Evolutionary conservation across 345 rosid genomes (phyloP), one percentile per base, ranked within the genome.

Genomic region (Raphanus sativus): DNA sequence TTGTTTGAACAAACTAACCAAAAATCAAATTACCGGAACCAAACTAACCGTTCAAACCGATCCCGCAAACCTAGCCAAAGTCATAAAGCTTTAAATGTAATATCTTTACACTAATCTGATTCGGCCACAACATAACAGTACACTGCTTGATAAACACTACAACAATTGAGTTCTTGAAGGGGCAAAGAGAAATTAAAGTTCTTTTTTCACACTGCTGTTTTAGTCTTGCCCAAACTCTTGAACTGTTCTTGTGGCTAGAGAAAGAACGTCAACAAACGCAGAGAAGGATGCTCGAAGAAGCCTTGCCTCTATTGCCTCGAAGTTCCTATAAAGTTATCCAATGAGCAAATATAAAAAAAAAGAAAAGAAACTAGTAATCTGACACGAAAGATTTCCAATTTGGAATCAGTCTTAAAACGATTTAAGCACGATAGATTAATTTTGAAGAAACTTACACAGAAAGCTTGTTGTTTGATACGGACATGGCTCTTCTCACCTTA

Each of bases 241-340:
- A 9, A 95, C 82, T 13, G 97, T 90, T 84, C 73, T 89, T 9
- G 99, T 78, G 62, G 98, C 91, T 0, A 92, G 88, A 0, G 87
- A 84, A 50, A 95, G 97, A 30, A 84, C 90, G 36, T 95, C 98
- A 0, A 87, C 82, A 56, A 93, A 93, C 15, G 98, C 86, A 45
- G 98, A 92, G 77, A 86, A 91, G 0, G 97, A 93, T 45, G 99
- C 97, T n/a, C 96, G 89, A 38, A 95, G 96, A 76, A 92, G 92
- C 75, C 97, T 87, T 1, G 99, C 97, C 80, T 95, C 98, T 2
- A 88, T 79, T 28, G 98, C 98, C 81, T 89, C 93, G 50, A 95
- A 95, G 63, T 83, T 88, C 78, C 98, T 92, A 81, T 13, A 24
- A 42, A 45, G 34, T 62, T 8, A 62, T 6, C 62, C 15, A 0